Evolutionary conservation across 2,329 filamentous ascomycete species (phyloP).

Genomic region (Colletotrichum melonis): DNA sequence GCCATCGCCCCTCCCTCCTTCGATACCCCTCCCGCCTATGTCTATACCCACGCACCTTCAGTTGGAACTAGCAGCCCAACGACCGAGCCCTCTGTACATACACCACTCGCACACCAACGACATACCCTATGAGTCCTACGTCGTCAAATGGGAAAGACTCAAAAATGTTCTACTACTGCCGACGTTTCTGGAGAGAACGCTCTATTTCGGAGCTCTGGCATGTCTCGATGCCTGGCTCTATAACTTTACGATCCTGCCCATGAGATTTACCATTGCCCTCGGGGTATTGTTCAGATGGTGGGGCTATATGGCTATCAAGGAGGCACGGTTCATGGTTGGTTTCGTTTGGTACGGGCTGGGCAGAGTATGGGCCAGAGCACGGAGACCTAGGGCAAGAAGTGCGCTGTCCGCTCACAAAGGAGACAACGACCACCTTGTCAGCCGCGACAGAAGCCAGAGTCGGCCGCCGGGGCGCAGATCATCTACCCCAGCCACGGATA

Average conservation of each 20-base stretch:
- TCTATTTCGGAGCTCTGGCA: constrained; percentile 89
- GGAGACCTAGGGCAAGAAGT: constrained; percentile 40
- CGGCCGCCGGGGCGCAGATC: constrained; percentile 2
- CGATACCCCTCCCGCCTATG: constrained; percentile 74
- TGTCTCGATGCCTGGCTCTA: constrained; percentile 97
- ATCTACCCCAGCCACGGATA: neutral
- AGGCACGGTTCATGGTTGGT: constrained; percentile 75
- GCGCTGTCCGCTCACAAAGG: constrained; percentile 7
- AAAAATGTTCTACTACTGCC: constrained; percentile 90
- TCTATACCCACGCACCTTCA: constrained; percentile 74
- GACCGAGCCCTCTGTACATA: constrained; percentile 74
- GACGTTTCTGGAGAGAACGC: constrained; percentile 82
- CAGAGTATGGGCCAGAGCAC: constrained; percentile 74
- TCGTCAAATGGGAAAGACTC: constrained; percentile 90
- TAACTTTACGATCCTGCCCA: constrained; percentile 92
- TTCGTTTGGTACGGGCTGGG: constrained; percentile 86
- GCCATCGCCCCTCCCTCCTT: constrained; percentile 62
- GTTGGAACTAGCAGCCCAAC: constrained; percentile 70
- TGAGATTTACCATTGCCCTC: constrained; percentile 86
- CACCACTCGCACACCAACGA: constrained; percentile 68
- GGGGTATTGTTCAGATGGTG: constrained; percentile 84
- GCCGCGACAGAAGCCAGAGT: constrained; percentile 29
- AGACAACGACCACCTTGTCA: constrained; percentile 2
- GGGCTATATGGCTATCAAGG: constrained; percentile 76
- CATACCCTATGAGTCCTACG: constrained; percentile 88